Evolutionary conservation across 1,139 yeast genomes (phyloP).

Genomic region (Taphrina flavorubra): DNA sequence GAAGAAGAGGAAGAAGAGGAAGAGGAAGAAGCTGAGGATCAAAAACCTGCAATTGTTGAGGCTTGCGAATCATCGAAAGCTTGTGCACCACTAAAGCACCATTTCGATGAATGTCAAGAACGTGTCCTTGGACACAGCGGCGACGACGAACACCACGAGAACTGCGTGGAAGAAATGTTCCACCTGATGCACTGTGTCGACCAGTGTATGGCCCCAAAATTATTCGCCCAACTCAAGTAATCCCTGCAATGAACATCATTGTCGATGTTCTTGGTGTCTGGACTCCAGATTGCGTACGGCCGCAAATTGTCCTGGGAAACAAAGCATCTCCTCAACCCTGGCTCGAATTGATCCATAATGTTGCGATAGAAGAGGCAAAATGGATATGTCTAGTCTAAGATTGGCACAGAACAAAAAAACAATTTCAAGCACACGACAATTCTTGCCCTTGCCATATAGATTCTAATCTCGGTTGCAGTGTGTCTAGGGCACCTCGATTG

Average conservation of each 20-base stretch:
- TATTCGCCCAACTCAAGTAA: constrained; percentile 83
- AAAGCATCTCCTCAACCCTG: too few species aligned
- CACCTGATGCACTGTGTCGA: constrained; percentile 82
- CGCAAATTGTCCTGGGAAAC: too few species aligned
- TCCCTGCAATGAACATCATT: background rate
- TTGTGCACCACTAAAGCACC: constrained; percentile 80
- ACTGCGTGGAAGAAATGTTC: constrained; percentile 97
- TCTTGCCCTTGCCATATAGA: background rate
- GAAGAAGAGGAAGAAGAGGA: constrained; percentile 55
- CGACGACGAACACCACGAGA: constrained; percentile 56
- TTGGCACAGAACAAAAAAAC: background rate
- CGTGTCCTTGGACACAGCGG: constrained; percentile 88
- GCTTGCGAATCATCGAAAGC: constrained; percentile 61
- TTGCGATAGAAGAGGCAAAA: constrained; percentile 5
- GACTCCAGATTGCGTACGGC: too few species aligned
- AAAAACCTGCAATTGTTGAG: constrained; percentile 50
- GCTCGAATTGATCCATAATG: background rate
- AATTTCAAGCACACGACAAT: background rate
- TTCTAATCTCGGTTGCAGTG: background rate
- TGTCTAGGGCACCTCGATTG: background rate
- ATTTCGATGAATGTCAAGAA: constrained; percentile 91
- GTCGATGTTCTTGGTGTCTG: too few species aligned
- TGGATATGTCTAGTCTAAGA: constrained; percentile 4
- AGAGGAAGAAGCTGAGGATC: constrained; percentile 59
- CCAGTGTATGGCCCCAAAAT: constrained; percentile 90